Conservation (phyloP, 148 eudicot species). For the Rhododendron simsii region DNA sequence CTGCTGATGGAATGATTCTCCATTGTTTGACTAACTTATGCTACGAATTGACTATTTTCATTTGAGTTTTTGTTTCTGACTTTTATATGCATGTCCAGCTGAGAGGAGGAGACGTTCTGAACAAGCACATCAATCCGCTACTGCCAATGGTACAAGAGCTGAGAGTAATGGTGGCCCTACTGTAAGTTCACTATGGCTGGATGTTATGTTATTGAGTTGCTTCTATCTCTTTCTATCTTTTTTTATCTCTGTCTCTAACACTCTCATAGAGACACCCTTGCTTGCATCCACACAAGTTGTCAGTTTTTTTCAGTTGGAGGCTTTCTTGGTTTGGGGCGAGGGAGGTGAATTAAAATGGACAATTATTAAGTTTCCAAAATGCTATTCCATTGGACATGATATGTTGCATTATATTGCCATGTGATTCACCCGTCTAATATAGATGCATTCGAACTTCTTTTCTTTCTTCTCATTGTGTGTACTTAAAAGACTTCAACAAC, state of each 20-base stretch:
- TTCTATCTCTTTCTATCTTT: not conserved
- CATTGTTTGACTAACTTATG: not conserved
- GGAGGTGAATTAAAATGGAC: not conserved
- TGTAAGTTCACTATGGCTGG: slow-evolving; percentile 46
- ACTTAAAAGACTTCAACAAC: not conserved
- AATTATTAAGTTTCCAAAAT: not conserved
- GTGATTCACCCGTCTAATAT: not conserved
- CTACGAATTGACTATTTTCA: not conserved
- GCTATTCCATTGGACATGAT: not conserved
- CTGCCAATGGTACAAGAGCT: slow-evolving; percentile 56
- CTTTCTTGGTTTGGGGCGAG: not conserved
- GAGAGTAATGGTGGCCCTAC: slow-evolving; percentile 64
- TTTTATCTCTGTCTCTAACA: not conserved
- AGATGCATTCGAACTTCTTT: not conserved
- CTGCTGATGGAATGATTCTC: not conserved
- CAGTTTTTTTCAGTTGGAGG: not conserved
- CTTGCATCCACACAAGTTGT: not conserved
- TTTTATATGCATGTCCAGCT: slow-evolving; percentile 37
- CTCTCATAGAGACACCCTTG: not conserved
- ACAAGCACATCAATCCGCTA: slow-evolving; percentile 36
- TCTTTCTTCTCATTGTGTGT: not conserved
- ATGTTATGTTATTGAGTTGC: not conserved
- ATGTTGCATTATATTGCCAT: not conserved
- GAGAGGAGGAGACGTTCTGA: slow-evolving; percentile 60
- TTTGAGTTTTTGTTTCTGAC: not conserved